Base-by-base conservation (phyloP, 495 filamentous ascomycete species). In the Talaromyces adpressus region DNA sequence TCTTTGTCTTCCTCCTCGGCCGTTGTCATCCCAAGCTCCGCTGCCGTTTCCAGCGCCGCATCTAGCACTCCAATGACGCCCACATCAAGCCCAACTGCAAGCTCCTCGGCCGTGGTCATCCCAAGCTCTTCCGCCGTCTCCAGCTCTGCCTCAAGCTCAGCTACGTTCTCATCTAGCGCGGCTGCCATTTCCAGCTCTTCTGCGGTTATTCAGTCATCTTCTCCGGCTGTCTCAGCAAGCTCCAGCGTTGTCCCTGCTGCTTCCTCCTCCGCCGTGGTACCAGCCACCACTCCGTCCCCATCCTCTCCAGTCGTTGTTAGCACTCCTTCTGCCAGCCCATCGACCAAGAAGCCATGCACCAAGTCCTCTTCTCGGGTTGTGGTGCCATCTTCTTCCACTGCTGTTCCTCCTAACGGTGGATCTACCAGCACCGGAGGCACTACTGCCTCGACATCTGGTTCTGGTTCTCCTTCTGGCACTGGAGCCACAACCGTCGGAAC, bases 121-220 rank as follows among this genome's bases (percentile, higher is more conserved):
- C 23, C 62, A 32, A 45, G 14, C 41, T 49, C 30, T 6, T 5
- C 36, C 16, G 32, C 30, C 22, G 34, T 59, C 36, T 30, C 57
- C 30, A 64, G 57, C 62, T 59, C 52, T 30, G 60, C 30, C 57
- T 63, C 51, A 45, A 63, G 62, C 62, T 51, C 52, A 52, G 34
- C 53, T 8, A 27, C 52, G 47, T 64, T 41, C 25, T 60, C 62
- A 29, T 57, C 62, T 23, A 53, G 41, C 25, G 51, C 18, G n/a
- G 45, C 14, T 25, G 59, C 39, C 14, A 61, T 23, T 22, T 32
- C 61, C 23, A 52, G 52, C 52, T 56, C 52, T 25, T 56, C 52
- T 56, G 52, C 52, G 12, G 52, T 32, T 20, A 54, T 47, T 14
- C 57, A 23, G 32, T 59, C 57, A 18, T 59, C 57, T 20, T 32